These are phyloP conservation scores for Metarhizium sp. DNA, from an alignment of 2,329 filamentous ascomycete species.

Conservation along the genomic window DNA sequence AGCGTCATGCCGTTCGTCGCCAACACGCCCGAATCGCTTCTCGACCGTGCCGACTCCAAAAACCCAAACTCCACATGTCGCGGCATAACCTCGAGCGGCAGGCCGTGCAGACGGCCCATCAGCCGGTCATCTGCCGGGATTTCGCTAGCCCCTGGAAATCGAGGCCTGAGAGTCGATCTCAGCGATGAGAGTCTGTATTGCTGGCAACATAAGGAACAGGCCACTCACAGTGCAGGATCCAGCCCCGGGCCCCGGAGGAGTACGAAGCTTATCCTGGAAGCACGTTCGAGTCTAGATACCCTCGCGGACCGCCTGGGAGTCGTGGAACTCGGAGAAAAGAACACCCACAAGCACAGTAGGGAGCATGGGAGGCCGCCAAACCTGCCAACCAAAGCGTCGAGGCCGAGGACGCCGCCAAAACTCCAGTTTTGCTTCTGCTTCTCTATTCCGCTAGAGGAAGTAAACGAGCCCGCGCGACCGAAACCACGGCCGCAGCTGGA, in stretches of 20 bases:
- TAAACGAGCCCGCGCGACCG: slow-evolving; percentile 21
- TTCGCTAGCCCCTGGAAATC: slow-evolving; percentile 13
- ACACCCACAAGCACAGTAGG: slow-evolving; percentile 13
- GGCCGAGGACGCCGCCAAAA: slow-evolving; percentile 20
- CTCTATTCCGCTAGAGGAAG: slow-evolving; percentile 35
- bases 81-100: slow-evolving; percentile 75
- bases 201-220: slow-evolving; percentile 93
- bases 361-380: slow-evolving; percentile 2
- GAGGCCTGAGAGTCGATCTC: slow-evolving; percentile 32
- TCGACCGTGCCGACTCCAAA: slow-evolving; percentile 75
- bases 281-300: slow-evolving; percentile 76
- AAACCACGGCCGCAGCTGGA: slow-evolving; percentile 32
- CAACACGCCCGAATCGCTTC: slow-evolving; percentile 68
- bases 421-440: slow-evolving; percentile 44
- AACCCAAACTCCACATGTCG: slow-evolving; percentile 77
- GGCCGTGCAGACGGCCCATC: slow-evolving; percentile 70
- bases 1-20: slow-evolving; percentile 29
- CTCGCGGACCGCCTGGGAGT: slow-evolving; percentile 71
- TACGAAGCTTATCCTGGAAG: slow-evolving; percentile 46
- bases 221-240: slow-evolving; percentile 36
- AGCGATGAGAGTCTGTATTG: slow-evolving; percentile 64
- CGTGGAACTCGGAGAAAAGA: slow-evolving; percentile 47
- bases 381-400: slow-evolving; percentile 15
- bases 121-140: slow-evolving; percentile 23
- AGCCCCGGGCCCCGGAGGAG: slow-evolving; percentile 33